These are phyloP conservation scores for Albugo candida DNA, from an alignment of 352 stramenopile species.

Conservation along the genomic window DNA sequence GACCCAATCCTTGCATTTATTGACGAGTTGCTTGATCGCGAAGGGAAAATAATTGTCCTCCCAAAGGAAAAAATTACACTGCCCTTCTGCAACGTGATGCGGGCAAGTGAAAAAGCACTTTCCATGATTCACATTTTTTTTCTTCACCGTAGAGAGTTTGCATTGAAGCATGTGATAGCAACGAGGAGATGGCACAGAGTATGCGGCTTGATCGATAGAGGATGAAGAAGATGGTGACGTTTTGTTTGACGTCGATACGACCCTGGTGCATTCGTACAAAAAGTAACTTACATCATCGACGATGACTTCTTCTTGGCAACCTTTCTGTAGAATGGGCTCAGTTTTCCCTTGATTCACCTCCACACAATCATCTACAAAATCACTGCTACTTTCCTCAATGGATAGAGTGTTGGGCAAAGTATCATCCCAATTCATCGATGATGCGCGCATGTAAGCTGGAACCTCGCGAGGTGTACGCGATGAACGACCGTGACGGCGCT, in stretches of 20 bases:
- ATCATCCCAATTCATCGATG: constrained; percentile 6
- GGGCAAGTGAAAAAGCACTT: constrained; percentile 53
- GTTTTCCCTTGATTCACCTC: constrained; percentile 13
- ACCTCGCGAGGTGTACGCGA: constrained; percentile 35
- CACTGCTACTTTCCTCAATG: background rate
- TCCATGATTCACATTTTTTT: constrained; percentile 70
- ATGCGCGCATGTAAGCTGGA: constrained; percentile 36
- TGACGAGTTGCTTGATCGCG: constrained; percentile 31
- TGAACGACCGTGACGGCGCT: constrained; percentile 46
- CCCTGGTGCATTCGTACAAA: constrained; percentile 55
- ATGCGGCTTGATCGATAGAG: background rate
- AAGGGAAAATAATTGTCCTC: constrained; percentile 56
- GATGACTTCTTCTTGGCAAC: constrained; percentile 5
- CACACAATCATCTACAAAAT: constrained; percentile 1
- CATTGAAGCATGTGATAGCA: constrained; percentile 47
- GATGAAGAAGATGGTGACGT: background rate
- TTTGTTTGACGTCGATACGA: constrained; percentile 9
- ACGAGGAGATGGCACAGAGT: constrained; percentile 8
- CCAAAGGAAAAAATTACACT: constrained; percentile 73
- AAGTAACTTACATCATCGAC: constrained; percentile 55
- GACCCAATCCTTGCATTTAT: background rate
- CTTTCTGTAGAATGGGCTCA: background rate
- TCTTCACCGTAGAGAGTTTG: constrained; percentile 51
- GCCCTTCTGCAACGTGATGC: constrained; percentile 48
- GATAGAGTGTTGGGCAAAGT: constrained; percentile 1